Conservation (phyloP, 106 monocot species). For the Allium sativum region DNA sequence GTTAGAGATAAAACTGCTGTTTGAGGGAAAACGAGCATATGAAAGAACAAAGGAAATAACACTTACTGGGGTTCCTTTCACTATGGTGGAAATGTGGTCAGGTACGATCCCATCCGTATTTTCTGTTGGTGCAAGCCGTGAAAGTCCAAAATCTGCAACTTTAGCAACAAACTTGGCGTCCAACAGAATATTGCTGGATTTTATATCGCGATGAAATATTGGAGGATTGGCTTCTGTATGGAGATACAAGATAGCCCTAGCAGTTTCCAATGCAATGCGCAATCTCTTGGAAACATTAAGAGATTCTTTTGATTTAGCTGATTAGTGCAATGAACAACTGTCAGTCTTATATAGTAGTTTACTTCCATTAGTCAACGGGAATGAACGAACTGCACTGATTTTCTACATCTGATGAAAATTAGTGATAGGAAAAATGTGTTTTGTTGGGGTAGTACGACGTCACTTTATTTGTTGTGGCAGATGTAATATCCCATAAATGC, state of each 20-base stretch:
- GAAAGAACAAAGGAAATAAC: neutral
- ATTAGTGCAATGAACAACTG: slow-evolving; percentile 1
- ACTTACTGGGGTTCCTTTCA: slow-evolving; percentile 93
- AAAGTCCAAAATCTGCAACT: slow-evolving; percentile 94
- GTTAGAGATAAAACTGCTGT: neutral
- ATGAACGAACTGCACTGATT: too few relatives aligned
- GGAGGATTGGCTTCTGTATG: slow-evolving; percentile 90
- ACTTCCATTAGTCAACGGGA: too few relatives aligned
- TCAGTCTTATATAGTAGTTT: neutral
- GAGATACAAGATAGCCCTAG: slow-evolving; percentile 76
- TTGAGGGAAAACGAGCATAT: neutral
- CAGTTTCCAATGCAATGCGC: slow-evolving; percentile 60
- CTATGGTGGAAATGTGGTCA: slow-evolving; percentile 71
- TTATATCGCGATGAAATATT: slow-evolving; percentile 92
- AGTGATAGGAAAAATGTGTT: too few relatives aligned
- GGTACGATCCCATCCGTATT: slow-evolving; percentile 42
- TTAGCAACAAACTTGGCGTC: slow-evolving; percentile 63
- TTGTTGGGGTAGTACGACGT: too few relatives aligned
- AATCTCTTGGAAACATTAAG: slow-evolving; percentile 47
- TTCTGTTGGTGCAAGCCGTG: slow-evolving; percentile 67
- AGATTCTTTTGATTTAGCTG: slow-evolving; percentile 34
- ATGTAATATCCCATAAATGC: too few relatives aligned
- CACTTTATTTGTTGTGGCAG: too few relatives aligned
- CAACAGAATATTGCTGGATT: slow-evolving; percentile 85
- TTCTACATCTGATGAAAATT: too few relatives aligned